phyloP scores from a whole-genome alignment of 176 grass and related monocot species.

The Rhipidocladum racemiflorum region DNA sequence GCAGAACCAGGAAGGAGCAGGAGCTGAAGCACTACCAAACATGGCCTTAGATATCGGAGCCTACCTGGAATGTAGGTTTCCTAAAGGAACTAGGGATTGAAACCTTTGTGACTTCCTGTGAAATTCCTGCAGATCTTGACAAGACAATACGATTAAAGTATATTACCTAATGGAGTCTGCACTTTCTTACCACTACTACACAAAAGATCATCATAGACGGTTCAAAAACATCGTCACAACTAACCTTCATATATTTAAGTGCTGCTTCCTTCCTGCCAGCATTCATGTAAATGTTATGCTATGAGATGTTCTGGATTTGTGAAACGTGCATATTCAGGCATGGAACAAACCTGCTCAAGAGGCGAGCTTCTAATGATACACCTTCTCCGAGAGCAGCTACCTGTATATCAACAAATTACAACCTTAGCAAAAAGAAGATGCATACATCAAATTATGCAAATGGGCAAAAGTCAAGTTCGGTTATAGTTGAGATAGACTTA shows the following conservation, averaged over 20 bases:
- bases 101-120: too few relatives aligned
- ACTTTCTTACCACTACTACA: too few relatives aligned
- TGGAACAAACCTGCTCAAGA: slow-evolving; percentile 83
- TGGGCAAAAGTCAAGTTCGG: not conserved
- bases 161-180: too few relatives aligned
- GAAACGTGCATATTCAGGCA: slow-evolving; percentile 26
- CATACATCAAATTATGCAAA: not conserved
- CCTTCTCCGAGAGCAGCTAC: slow-evolving; percentile 98
- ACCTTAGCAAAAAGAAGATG: slow-evolving; percentile 8
- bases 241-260: slow-evolving; percentile 93
- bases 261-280: slow-evolving; percentile 93
- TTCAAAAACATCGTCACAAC: too few relatives aligned
- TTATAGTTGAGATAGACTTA: slow-evolving; percentile 8
- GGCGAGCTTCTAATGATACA: slow-evolving; percentile 83
- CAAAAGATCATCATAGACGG: too few relatives aligned
- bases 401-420: slow-evolving; percentile 56
- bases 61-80: too few relatives aligned
- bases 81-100: too few relatives aligned
- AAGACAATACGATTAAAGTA: too few relatives aligned
- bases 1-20: too few relatives aligned
- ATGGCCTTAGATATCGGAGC: too few relatives aligned
- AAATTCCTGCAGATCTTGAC: too few relatives aligned
- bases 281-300: slow-evolving; percentile 40
- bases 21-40: too few relatives aligned
- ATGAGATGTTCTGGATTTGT: slow-evolving; percentile 30